These are phyloP conservation scores for Cetraspora pellucida DNA, from an alignment of 192 early-diverging fungal species.

Conservation along the genomic window DNA sequence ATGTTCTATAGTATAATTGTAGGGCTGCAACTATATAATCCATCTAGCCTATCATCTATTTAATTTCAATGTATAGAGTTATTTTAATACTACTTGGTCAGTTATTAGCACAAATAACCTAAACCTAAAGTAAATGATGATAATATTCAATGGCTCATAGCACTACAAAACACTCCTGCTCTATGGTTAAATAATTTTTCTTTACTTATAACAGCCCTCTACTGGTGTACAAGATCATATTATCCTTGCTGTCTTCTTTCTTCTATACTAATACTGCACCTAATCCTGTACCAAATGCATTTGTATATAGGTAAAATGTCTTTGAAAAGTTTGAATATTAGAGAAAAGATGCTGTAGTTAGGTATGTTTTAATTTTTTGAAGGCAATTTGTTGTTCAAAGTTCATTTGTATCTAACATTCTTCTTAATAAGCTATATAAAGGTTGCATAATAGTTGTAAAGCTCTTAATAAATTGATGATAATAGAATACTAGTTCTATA, in stretches of 20 bases:
- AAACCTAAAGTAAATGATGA: background rate
- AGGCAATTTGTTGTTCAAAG: background rate
- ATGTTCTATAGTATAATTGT: no score
- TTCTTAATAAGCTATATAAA: background rate
- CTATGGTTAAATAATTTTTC: background rate
- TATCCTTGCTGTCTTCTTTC: conserved; percentile 5
- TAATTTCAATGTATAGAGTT: background rate
- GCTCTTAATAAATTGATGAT: no score
- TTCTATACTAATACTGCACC: conserved; percentile 2
- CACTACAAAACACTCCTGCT: background rate
- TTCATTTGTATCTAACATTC: background rate
- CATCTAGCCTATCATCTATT: background rate
- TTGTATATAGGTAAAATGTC: background rate
- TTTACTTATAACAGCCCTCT: background rate
- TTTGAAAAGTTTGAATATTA: background rate
- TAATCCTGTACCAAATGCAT: conserved; percentile 13
- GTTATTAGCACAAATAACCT: background rate
- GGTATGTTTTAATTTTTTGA: background rate
- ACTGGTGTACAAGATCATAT: conserved; percentile 16
- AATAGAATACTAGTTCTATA: no score
- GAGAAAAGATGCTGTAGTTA: background rate
- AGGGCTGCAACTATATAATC: no score
- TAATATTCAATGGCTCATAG: background rate
- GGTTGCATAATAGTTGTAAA: rapidly evolving
- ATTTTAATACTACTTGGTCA: background rate